Evolutionary conservation across 768 basidiomycete genomes (phyloP), one percentile per base, ranked within the genome.

Genomic region (Trametes coccinea): DNA sequence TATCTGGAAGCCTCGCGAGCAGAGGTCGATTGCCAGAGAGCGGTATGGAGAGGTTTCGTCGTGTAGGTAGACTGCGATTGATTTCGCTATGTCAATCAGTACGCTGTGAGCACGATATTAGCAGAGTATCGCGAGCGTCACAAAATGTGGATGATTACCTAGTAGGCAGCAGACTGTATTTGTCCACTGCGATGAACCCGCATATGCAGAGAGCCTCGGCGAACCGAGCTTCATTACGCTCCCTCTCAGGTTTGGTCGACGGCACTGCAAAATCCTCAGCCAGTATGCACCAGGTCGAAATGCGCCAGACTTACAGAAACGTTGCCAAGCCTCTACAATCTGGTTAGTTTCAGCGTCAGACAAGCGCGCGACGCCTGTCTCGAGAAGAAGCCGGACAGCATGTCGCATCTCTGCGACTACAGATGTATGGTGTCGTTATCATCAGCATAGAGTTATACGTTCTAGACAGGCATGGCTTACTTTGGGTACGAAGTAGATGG

Each of bases 1-100:
- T 51, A 95, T 86, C 47, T 89, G 83, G 71, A 98, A 98, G 0
- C 96, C 96, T 47, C 91, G 86, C 1, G 91, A 88, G 67, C 92
- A 94, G 9, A 98, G 79, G 69, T 98, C 96, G 64, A 97, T 87
- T 0, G 92, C 93, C 11, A 95, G 78, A 3, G 84, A 78, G 6
- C 88, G 79, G 71, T 91, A 84, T 1, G 78, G 78, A 0, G 87
- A 86, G 6, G 80, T 76, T 51, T 89, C 86, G 60, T 92, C 88
- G 56, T 92, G 82, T 11, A 99, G 79, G 68, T 89, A 95, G 8
- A 88, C 66, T 0, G 82, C 79, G 56, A 98, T 84, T 0, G 94
- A 96, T 68, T 88, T 89, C 0, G 95, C 87, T 53, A 94, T 86
- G 64, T 95, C 90, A 27, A 85, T 88, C 17, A 99, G 80, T 1